A percentile compares a stretch with the other conserved stretches of the same genome.
phyloP scores from a whole-genome alignment of 2,329 filamentous ascomycete genomes.

The Aureobasidium pullulans region DNA sequence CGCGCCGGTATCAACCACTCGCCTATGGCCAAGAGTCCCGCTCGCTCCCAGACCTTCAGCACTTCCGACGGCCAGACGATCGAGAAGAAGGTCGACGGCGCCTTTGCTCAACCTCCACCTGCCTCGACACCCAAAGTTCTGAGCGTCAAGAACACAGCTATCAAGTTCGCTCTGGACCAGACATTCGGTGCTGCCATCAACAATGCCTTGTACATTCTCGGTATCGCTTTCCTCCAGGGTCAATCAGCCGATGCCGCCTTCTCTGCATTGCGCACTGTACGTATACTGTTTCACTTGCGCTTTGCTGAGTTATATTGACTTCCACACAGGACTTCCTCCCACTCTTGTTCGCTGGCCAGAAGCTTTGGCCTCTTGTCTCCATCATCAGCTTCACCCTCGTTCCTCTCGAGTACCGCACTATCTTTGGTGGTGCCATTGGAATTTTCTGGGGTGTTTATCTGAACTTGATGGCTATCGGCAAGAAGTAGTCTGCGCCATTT shows the following conservation, averaged over 20 bases:
- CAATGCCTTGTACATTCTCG: slow-evolving; percentile 55
- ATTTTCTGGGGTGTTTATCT: slow-evolving; percentile 70
- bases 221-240: slow-evolving; percentile 49
- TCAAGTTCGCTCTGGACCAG: slow-evolving; percentile 64
- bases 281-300: background rate
- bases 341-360: slow-evolving; percentile 62
- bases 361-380: slow-evolving; percentile 65
- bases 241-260: slow-evolving; percentile 17
- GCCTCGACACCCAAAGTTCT: slow-evolving; percentile 21
- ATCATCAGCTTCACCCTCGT: slow-evolving; percentile 63
- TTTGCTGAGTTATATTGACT: slow-evolving; percentile 17
- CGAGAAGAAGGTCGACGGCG: slow-evolving; percentile 5
- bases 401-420: slow-evolving; percentile 61
- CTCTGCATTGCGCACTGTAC: background rate
- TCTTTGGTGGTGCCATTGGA: slow-evolving; percentile 65
- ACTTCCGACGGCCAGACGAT: background rate
- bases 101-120: background rate
- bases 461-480: slow-evolving; percentile 42
- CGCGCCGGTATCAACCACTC: slow-evolving; percentile 7
- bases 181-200: slow-evolving; percentile 59
- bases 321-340: slow-evolving; percentile 31
- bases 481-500: background rate
- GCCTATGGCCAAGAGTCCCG: background rate
- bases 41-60: slow-evolving; percentile 6
- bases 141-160: slow-evolving; percentile 55